A percentile compares a stretch with the other conserved stretches of the same genome.
These are phyloP conservation scores for Suhomyces sp. DNA, from an alignment of 805 yeast species.

Conservation along the genomic window DNA sequence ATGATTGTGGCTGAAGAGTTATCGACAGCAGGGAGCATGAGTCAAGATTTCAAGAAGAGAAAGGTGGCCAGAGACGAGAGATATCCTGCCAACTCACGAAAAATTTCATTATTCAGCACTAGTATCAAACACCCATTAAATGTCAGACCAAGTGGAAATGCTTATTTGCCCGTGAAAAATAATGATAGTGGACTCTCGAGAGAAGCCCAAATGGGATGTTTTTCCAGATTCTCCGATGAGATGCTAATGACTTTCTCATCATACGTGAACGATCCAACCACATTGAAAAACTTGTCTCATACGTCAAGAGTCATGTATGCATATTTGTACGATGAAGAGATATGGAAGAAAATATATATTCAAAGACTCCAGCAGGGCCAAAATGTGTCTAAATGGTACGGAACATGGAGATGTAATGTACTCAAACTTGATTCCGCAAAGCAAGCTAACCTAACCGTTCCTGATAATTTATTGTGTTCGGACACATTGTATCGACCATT, in stretches of 20 bases:
- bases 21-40: neutral
- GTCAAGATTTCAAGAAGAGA: slow-evolving; percentile 4
- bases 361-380: slow-evolving; percentile 10
- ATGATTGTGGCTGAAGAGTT: neutral
- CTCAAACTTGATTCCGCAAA: slow-evolving; percentile 31
- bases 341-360: slow-evolving; percentile 67
- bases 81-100: slow-evolving; percentile 9
- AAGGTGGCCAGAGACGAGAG: neutral
- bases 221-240: slow-evolving; percentile 60
- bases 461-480: slow-evolving; percentile 57
- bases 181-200: slow-evolving; percentile 13
- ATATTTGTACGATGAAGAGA: slow-evolving; percentile 68
- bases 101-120: slow-evolving; percentile 20
- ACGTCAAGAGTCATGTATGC: slow-evolving; percentile 71
- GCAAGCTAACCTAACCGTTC: slow-evolving; percentile 48
- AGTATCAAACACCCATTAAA: slow-evolving; percentile 64
- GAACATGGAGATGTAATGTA: slow-evolving; percentile 75
- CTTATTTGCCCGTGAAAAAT: slow-evolving; percentile 34
- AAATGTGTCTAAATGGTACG: slow-evolving; percentile 52
- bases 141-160: slow-evolving; percentile 74
- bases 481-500: slow-evolving; percentile 81
- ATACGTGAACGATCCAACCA: slow-evolving; percentile 44
- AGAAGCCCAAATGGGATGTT: slow-evolving; percentile 48
- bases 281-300: slow-evolving; percentile 52
- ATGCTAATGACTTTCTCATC: slow-evolving; percentile 52